A percentile compares a stretch with the other conserved stretches of the same genome.
phyloP scores from a whole-genome alignment of 2,329 filamentous ascomycete genomes.

The Xylariaceae sp. region DNA sequence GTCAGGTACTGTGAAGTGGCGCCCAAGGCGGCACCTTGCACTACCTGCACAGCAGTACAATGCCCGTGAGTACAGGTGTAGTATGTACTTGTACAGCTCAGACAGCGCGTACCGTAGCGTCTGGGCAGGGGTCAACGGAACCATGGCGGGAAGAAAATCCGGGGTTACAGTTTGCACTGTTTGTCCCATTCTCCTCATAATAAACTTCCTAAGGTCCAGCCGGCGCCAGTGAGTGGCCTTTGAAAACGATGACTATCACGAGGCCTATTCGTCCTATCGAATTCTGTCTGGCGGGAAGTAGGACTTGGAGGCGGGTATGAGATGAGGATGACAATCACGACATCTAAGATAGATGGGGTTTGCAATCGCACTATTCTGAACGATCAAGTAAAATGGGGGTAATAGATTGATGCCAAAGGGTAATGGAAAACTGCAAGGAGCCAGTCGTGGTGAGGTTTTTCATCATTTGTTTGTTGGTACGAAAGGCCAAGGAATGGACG shows the following conservation, averaged over 20 bases:
- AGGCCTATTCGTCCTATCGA: not conserved
- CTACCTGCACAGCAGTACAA: too few species aligned
- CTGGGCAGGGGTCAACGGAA: not conserved
- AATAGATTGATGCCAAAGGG: conserved; percentile 19
- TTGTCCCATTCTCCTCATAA: not conserved
- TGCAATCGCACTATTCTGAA: too few species aligned
- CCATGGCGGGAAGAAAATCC: not conserved
- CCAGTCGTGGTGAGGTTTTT: conserved; percentile 8
- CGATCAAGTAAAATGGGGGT: conserved; percentile 34
- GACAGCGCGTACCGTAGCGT: not conserved
- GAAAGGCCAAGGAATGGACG: conserved; percentile 14
- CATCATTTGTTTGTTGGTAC: conserved; percentile 18
- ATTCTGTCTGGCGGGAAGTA: not conserved
- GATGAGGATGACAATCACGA: conserved; percentile 22
- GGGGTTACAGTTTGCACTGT: too few species aligned
- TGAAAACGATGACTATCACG: not conserved
- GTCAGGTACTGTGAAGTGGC: not conserved
- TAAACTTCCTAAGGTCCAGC: not conserved
- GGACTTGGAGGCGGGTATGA: conserved; percentile 8
- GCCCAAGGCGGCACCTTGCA: not conserved
- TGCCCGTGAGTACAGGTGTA: not conserved
- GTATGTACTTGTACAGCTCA: not conserved
- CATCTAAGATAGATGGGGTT: too few species aligned
- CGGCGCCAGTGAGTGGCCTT: not conserved
- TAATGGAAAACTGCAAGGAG: conserved; percentile 21